Base-by-base conservation (phyloP, 2,329 filamentous ascomycete species). In the Nectriaceae sp. region DNA sequence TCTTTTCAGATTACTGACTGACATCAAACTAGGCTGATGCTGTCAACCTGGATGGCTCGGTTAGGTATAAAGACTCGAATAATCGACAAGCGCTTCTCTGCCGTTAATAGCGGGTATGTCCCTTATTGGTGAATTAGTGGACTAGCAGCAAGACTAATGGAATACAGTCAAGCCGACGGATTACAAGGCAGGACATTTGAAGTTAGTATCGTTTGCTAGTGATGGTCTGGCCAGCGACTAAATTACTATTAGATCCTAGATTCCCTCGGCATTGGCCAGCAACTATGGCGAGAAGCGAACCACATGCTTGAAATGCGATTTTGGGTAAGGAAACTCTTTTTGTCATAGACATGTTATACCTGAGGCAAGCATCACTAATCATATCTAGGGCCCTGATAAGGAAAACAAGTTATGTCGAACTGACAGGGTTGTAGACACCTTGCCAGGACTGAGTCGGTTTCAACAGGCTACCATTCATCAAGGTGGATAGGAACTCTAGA, bases 181-280 rank as follows among this genome's bases (percentile, higher is more conserved):
- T 65, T 70, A 8, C 83, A 88, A 66, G 81, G 78, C 53, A 81
- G 85, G 2, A 88, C 83, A 0, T 71, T 89, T 4, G 84, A n/a
- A n/a, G n/a, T n/a, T n/a, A n/a, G n/a, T n/a, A n/a, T n/a, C n/a
- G n/a, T n/a, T n/a, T n/a, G n/a, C n/a, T n/a, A n/a, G n/a, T n/a
- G n/a, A n/a, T n/a, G n/a, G n/a, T n/a, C n/a, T n/a, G n/a, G n/a
- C n/a, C n/a, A n/a, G n/a, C n/a, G n/a, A n/a, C n/a, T n/a, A n/a
- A n/a, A n/a, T n/a, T n/a, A n/a, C n/a, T n/a, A n/a, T n/a, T n/a
- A 90, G 64, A 88, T 90, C 5, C 82, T 90, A 48, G 85, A 90
- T 57, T 83, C 81, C 20, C 84, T 90, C 51, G 87, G 82, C 1
- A 80, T 90, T 46, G 82, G 74, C 3, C 79, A 88, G 44, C 71